Conservation (phyloP, 2,329 filamentous ascomycete genomes). For the Beauveria pseudobassiana region DNA sequence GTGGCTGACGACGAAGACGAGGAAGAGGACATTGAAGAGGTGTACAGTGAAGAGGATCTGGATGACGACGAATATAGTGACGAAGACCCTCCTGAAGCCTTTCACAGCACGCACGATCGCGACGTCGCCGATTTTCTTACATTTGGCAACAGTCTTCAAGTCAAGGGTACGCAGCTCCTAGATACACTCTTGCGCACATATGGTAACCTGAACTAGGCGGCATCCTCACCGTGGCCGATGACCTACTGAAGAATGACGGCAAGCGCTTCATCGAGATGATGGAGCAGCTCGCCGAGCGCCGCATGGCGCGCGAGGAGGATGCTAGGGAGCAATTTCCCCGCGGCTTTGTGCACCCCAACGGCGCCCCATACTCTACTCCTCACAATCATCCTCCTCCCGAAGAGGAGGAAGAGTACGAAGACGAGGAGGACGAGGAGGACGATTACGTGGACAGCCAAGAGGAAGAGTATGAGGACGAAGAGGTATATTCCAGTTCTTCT, state of each 20-base stretch:
- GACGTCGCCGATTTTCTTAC: slow-evolving; percentile 85
- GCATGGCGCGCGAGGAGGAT: slow-evolving; percentile 95
- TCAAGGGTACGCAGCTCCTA: slow-evolving; percentile 61
- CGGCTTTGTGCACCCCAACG: slow-evolving; percentile 53
- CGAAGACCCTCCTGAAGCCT: slow-evolving; percentile 60
- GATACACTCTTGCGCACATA: slow-evolving; percentile 35
- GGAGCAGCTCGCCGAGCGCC: slow-evolving; percentile 94
- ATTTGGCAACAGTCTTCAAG: slow-evolving; percentile 94
- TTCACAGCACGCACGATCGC: slow-evolving; percentile 55
- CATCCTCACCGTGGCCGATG: slow-evolving; percentile 96
- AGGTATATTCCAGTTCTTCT: slow-evolving; percentile 49
- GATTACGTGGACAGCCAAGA: slow-evolving; percentile 54
- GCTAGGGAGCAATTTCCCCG: slow-evolving; percentile 56
- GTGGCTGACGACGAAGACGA: slow-evolving; percentile 47
- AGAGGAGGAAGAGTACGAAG: slow-evolving; percentile 66
- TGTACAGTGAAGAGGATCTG: slow-evolving; percentile 44
- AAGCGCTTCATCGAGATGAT: slow-evolving; percentile 99
- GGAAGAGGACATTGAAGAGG: slow-evolving; percentile 45
- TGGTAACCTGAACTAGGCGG: slow-evolving; percentile 63
- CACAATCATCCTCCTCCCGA: slow-evolving; percentile 73
- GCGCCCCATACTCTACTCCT: slow-evolving; percentile 41
- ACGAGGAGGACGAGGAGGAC: slow-evolving; percentile 51
- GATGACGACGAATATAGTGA: slow-evolving; percentile 57
- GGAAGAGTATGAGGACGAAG: slow-evolving; percentile 65
- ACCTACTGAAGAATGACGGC: slow-evolving; percentile 96